Conservation (phyloP, 1,284 basidiomycete genomes). For the Pholiota adiposa region DNA sequence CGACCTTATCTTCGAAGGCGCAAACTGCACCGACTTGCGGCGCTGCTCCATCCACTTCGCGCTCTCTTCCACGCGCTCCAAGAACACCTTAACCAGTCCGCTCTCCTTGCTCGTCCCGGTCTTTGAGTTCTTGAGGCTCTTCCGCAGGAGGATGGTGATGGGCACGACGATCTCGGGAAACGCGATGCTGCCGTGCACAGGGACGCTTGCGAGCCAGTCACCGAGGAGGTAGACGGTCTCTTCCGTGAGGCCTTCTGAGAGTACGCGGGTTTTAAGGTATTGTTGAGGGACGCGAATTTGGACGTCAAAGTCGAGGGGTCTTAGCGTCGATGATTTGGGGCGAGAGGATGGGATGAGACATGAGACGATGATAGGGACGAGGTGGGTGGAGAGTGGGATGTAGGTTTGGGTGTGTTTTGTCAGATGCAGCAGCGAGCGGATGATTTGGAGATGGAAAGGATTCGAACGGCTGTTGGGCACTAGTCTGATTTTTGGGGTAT, state of each 20-base stretch:
- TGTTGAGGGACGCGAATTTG: constrained; percentile 88
- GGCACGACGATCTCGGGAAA: constrained; percentile 96
- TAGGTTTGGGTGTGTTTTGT: constrained; percentile 82
- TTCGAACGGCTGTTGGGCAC: constrained; percentile 60
- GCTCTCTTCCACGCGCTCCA: constrained; percentile 87
- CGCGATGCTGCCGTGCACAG: constrained; percentile 80
- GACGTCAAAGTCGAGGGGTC: constrained; percentile 89
- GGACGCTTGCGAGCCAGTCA: constrained; percentile 73
- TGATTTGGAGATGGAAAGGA: constrained; percentile 53
- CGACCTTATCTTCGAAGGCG: constrained; percentile 69
- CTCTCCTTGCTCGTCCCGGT: constrained; percentile 54
- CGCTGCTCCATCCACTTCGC: constrained; percentile 76
- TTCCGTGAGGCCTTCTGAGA: constrained; percentile 83
- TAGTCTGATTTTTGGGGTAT: constrained; percentile 57
- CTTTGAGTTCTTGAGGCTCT: constrained; percentile 67
- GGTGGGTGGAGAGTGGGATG: constrained; percentile 86
- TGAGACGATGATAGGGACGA: constrained; percentile 87
- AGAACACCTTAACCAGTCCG: constrained; percentile 67
- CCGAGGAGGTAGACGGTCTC: constrained; percentile 82
- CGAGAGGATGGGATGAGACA: constrained; percentile 75
- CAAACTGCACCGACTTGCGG: constrained; percentile 72
- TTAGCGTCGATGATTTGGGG: constrained; percentile 87
- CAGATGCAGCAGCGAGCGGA: constrained; percentile 52
- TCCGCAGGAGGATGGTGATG: constrained; percentile 71
- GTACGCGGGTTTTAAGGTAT: constrained; percentile 89